Evolutionary conservation across 257 asterid species (phyloP).

Genomic region (Schizonepeta tenuifolia): DNA sequence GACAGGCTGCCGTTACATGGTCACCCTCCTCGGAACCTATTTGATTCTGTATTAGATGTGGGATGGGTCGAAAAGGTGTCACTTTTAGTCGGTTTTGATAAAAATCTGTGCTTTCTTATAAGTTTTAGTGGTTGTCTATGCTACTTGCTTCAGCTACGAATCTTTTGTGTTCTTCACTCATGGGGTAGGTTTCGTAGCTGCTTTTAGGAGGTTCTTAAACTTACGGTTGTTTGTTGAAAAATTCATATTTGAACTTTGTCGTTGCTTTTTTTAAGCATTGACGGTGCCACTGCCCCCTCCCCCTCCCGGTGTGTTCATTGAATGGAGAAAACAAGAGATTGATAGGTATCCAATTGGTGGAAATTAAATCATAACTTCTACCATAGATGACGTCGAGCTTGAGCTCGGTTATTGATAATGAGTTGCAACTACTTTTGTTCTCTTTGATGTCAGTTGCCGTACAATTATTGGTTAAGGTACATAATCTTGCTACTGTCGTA

Average conservation of each 20-base stretch:
- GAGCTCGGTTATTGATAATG: background rate
- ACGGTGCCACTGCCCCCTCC: background rate
- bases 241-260: background rate
- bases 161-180: background rate
- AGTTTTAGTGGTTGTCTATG: background rate
- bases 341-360: background rate
- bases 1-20: background rate
- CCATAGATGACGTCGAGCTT: background rate
- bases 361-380: background rate
- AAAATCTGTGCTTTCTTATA: background rate
- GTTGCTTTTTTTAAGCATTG: background rate
- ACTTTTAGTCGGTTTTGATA: background rate
- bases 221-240: background rate
- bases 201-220: background rate
- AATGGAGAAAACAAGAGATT: background rate
- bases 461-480: background rate
- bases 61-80: background rate
- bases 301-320: too few species aligned
- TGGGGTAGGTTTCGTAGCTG: slow-evolving; percentile 5
- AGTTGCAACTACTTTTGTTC: background rate
- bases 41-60: background rate
- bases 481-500: too few species aligned
- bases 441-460: background rate
- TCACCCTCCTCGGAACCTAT: background rate
- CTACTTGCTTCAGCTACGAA: background rate